These are phyloP conservation scores for Annona squamosa DNA, from an alignment of 164 flowering plant species.

Conservation along the genomic window DNA sequence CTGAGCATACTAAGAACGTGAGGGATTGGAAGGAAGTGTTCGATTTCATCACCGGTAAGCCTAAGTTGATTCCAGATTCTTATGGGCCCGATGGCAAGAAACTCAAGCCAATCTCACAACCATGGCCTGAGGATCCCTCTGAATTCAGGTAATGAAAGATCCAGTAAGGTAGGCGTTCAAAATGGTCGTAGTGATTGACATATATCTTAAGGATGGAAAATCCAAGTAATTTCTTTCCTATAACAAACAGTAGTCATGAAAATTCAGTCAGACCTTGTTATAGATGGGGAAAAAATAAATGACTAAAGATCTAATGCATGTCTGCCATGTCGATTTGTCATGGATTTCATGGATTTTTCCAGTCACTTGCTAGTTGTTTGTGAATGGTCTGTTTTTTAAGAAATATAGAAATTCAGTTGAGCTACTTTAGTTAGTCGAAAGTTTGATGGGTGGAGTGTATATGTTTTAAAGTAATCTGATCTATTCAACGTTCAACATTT, in stretches of 20 bases:
- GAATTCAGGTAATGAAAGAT: conserved; percentile 25
- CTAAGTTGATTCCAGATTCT: conserved; percentile 32
- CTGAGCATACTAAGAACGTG: conserved; percentile 61
- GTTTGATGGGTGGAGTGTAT: neutral
- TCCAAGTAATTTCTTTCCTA: neutral
- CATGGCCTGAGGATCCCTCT: conserved; percentile 49
- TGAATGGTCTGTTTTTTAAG: neutral
- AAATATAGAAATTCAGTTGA: neutral
- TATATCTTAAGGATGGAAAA: neutral
- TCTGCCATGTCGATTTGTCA: too few species aligned
- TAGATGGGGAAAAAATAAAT: neutral
- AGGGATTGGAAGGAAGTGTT: conserved; percentile 81
- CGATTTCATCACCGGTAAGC: conserved; percentile 30
- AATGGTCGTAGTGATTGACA: neutral
- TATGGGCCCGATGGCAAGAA: conserved; percentile 18
- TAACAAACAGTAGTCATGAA: neutral
- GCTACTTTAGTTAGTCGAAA: neutral
- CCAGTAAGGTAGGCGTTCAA: neutral
- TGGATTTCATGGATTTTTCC: too few species aligned
- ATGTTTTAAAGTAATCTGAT: neutral
- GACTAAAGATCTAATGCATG: too few species aligned
- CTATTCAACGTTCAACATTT: neutral
- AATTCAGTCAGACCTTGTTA: too few species aligned
- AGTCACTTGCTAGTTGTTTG: too few species aligned
- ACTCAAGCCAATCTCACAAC: conserved; percentile 24